Evolutionary conservation across 2,329 filamentous ascomycete genomes (phyloP), one percentile per base, ranked within the genome.

Genomic region (Dactylellina haptotyla): DNA sequence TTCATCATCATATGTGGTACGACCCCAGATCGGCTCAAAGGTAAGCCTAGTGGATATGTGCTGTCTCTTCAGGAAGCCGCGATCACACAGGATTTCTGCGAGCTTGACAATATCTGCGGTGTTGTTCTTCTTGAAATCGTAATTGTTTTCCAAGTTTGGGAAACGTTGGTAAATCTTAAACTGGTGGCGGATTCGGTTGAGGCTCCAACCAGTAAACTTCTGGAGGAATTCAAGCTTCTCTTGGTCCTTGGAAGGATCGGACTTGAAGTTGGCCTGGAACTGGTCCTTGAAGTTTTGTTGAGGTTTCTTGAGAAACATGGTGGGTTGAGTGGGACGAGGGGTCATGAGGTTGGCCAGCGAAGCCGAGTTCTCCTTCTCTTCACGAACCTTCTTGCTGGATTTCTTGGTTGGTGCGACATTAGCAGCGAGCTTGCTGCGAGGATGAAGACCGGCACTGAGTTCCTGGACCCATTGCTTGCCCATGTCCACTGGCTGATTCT

Each of bases 201-300:
- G 34, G 12, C 28, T 43, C 69, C 69, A 73, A 6, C 54, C 54
- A 6, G 61, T 61, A 39, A 61, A 57, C 16, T 46, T 50, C 3
- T n/a, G 2, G n/a, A 73, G 45, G 50, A 73, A 73, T 3, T 26
- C 39, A 14, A 73, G 8, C 20, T 66, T 64, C 20, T 73, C 61
- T 26, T 34, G 20, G 8, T 73, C 69, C n/a, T 53, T 54, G 34
- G 61, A 56, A 14, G 69, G 18, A n/a, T 73, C 69, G n/a, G 69
- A 66, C 34, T 73, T 73, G 54, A 66, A 66, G 20, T 73, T 61
- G 8, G 58, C 39, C 23, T 59, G 51, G 26, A 73, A 73, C 4
- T 66, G 54, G 26, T 66, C 69, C n/a, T 73, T 73, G 25, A 48
- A 53, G 8, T 20, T 41, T 3, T 51, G 37, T n/a, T 26, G 41